A percentile compares a stretch with the other conserved stretches of the same genome.
These are phyloP conservation scores for Acanthamoeba divionensis DNA, from an alignment of 208 protist species.

Conservation along the genomic window DNA sequence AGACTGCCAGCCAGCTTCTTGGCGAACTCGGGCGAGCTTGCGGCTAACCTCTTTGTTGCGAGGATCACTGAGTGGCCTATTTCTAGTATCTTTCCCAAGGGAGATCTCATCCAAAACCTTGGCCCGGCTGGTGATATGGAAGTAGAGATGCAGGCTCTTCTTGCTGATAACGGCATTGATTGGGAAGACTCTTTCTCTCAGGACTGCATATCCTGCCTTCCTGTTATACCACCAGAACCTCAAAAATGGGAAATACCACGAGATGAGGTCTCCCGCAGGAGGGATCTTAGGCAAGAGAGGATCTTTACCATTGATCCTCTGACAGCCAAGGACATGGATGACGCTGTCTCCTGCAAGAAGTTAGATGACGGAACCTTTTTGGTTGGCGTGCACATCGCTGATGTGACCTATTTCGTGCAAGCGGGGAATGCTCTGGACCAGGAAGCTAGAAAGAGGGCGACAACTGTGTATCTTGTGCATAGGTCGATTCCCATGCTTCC, in stretches of 20 bases:
- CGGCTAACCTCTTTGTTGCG: slow-evolving; percentile 51
- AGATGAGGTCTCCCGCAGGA: slow-evolving; percentile 65
- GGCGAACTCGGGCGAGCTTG: slow-evolving; percentile 31
- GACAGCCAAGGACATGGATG: slow-evolving; percentile 86
- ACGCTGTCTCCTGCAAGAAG: slow-evolving; percentile 73
- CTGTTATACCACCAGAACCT: neutral
- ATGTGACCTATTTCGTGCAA: slow-evolving; percentile 90
- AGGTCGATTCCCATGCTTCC: slow-evolving; percentile 79
- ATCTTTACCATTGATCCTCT: slow-evolving; percentile 85
- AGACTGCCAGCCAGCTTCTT: neutral
- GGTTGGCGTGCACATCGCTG: slow-evolving; percentile 92
- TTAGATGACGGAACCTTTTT: slow-evolving; percentile 73
- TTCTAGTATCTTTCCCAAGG: slow-evolving; percentile 19
- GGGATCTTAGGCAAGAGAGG: slow-evolving; percentile 71
- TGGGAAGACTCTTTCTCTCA: slow-evolving; percentile 59
- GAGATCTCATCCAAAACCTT: slow-evolving; percentile 58
- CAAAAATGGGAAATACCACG: slow-evolving; percentile 62
- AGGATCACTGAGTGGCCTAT: slow-evolving; percentile 53
- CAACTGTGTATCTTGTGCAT: slow-evolving; percentile 85
- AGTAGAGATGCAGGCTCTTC: slow-evolving; percentile 78
- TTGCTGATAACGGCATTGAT: slow-evolving; percentile 75
- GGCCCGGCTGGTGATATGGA: slow-evolving; percentile 80
- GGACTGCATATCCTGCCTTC: slow-evolving; percentile 52
- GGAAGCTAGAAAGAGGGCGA: slow-evolving; percentile 82
- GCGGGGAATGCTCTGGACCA: slow-evolving; percentile 80